Evolutionary conservation across 2,329 filamentous ascomycete species (phyloP), one percentile per base, ranked within the genome.

Genomic region (Chaetomium strumarium): DNA sequence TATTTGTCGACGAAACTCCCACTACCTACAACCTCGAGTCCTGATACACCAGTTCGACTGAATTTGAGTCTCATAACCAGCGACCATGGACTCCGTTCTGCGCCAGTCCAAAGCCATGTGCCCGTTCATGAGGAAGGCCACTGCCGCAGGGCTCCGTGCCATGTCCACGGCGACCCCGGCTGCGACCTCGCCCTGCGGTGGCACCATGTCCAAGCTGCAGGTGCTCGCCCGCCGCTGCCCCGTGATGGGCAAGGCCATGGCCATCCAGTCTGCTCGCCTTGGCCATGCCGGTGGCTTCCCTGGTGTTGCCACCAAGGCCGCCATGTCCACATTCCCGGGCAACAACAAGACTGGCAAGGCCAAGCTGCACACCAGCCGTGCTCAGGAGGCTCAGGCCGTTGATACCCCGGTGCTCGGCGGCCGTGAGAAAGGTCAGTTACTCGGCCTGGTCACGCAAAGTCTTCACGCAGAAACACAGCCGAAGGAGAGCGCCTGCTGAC

Each of bases 221-320:
- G 83, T 93, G 62, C 84, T 95, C 66, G 93, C 90, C 65, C 86
- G 90, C 67, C 90, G 92, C 70, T 99, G 93, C 80, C 93, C 93
- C 54, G 86, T 99, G 71, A 99, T 99, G 93, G 92, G 91, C 71
- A 95, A 96, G 79, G 93, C 93, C 39, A 82, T 99, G 69, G 88
- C 90, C 56, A 85, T 96, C 37, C 92, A 96, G 78, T 80, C 80
- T 42, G 77, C 81, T 58, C 78, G 79, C 66, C 68, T 75, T 46
- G 72, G 75, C 48, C 72, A 70, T 53, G 59, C 70, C 53, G 64
- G 70, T 51, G 65, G 70, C 51, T 62, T 73, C 58, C 62, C 67
- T 56, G 68, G 64, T 51, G 66, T 69, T 51, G 72, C 72, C 48
- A 70, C 74, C 55, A 69, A 75, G 52, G 71, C 76, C 48, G 75